Conservation (phyloP, 176 grass and related monocot genomes). For the Dendrocalamus sinicus region DNA sequence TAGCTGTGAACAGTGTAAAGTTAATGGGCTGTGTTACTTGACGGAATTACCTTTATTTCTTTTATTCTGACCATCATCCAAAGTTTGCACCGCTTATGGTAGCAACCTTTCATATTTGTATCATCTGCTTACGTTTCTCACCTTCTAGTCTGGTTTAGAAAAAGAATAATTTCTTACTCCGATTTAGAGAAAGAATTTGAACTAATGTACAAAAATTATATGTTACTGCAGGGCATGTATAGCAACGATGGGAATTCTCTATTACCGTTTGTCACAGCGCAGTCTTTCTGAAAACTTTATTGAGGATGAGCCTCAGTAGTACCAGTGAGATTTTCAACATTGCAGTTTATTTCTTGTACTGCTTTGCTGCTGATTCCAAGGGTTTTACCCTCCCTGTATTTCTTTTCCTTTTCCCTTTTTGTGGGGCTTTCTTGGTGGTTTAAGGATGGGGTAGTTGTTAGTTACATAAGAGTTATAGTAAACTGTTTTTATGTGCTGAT, state of each 20-base stretch:
- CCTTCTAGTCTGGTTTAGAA: conserved; percentile 10
- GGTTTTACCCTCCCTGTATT: conserved; percentile 46
- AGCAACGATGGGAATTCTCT: conserved; percentile 93
- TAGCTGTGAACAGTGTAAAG: conserved; percentile 20
- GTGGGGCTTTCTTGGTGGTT: conserved; percentile 33
- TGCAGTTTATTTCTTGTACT: conserved; percentile 34
- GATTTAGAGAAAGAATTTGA: conserved; percentile 16
- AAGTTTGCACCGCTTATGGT: background rate
- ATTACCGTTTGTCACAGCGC: conserved; percentile 86
- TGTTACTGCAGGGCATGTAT: conserved; percentile 84
- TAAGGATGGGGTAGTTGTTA: conserved; percentile 34
- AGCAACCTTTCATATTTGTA: conserved; percentile 7
- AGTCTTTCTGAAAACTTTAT: conserved; percentile 68
- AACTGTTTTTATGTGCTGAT: conserved; percentile 42
- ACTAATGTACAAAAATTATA: conserved; percentile 32
- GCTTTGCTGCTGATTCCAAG: conserved; percentile 37
- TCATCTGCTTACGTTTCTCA: conserved; percentile 21
- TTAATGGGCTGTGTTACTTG: background rate
- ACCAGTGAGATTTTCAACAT: conserved; percentile 8
- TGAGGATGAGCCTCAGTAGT: conserved; percentile 82
- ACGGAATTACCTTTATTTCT: background rate
- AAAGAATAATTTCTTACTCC: conserved; percentile 9
- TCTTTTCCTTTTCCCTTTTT: conserved; percentile 27
- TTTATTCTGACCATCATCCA: background rate
- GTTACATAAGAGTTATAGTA: conserved; percentile 54